A percentile compares a stretch with the other conserved stretches of the same genome.
Conservation (phyloP, 371 early-diverging fungal genomes). For the Lichtheimia ramosa region DNA sequence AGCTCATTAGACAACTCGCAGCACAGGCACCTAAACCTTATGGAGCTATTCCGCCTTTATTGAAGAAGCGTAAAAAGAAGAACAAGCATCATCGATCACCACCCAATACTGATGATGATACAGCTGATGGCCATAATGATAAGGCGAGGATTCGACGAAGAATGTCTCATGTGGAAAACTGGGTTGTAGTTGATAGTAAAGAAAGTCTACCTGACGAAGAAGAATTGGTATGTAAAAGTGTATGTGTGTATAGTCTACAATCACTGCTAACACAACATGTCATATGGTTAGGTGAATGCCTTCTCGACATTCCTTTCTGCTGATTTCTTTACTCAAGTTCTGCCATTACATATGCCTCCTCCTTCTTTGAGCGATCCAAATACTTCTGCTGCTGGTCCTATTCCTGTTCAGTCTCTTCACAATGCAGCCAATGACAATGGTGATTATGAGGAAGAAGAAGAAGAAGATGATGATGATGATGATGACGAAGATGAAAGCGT, state of each 20-base stretch:
- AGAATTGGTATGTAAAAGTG: constrained; percentile 30
- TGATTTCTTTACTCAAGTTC: constrained; percentile 45
- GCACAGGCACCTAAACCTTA: constrained; percentile 53
- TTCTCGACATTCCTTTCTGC: constrained; percentile 43
- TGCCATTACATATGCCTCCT: constrained; percentile 51
- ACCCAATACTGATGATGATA: background rate
- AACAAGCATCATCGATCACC: constrained; percentile 7
- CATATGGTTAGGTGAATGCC: constrained; percentile 13
- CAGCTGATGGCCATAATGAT: background rate
- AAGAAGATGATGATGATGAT: constrained; percentile 22
- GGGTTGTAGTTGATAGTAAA: constrained; percentile 50
- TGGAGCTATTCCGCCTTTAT: constrained; percentile 51
- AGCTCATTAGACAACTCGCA: constrained; percentile 44
- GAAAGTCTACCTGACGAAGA: constrained; percentile 52
- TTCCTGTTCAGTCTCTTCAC: background rate
- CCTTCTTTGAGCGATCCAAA: constrained; percentile 40
- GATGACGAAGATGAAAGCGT: constrained; percentile 22
- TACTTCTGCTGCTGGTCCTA: background rate
- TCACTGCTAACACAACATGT: background rate
- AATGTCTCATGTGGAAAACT: constrained; percentile 53
- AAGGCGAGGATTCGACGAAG: constrained; percentile 21
- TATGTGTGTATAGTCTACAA: background rate
- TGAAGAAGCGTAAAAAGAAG: constrained; percentile 29
- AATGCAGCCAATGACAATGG: background rate
- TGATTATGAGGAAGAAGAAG: constrained; percentile 21